Evolutionary conservation across 208 protist species (phyloP), one percentile per base, ranked within the genome.

Genomic region (Leishmania aethiopica): DNA sequence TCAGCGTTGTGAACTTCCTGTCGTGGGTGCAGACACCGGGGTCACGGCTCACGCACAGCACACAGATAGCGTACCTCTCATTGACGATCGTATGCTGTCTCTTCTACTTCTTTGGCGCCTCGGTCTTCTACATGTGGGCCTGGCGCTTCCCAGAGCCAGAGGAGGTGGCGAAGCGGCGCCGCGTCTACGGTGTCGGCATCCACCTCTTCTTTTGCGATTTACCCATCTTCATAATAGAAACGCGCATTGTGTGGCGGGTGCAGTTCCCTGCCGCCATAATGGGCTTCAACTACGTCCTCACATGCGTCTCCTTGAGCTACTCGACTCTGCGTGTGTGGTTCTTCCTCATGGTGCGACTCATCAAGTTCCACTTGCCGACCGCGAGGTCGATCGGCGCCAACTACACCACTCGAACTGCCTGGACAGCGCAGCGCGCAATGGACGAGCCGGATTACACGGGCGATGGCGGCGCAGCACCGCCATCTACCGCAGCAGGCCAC

Each of bases 51-150:
- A 81, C 78, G 17, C 35, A 32, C 4, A 57, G 74, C 72, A 49
- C 90, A 5, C 71, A 90, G 17, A 75, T 73, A 32, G 88, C 86
- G 11, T 97, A 97, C 82, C 82, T 97, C n/a, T 82, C 85, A 42
- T 84, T 95, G 89, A 86, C 79, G 22, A 87, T 97, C 35, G 82
- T 97, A 28, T 88, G 88, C 60, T 90, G 88, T 70, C 32, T 96
- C 73, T 90, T 85, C 74, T 96, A 94, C 84, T 86, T 96, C 28
- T 80, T 96, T 17, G 88, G 89, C 1, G 83, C 90, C 19, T 96
- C 93, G 11, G 88, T 96, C 45, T 94, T 96, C 74, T 97, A 97
- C 88, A 96, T 96, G 95, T 97, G 95, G 93, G 95, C 95, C 4
- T 97, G 92, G 91, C 91, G 95, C 55, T 97, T 91, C 66, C 93